phyloP scores from a whole-genome alignment of 108 stramenopile genomes.

The Mediolabrus comicus region DNA sequence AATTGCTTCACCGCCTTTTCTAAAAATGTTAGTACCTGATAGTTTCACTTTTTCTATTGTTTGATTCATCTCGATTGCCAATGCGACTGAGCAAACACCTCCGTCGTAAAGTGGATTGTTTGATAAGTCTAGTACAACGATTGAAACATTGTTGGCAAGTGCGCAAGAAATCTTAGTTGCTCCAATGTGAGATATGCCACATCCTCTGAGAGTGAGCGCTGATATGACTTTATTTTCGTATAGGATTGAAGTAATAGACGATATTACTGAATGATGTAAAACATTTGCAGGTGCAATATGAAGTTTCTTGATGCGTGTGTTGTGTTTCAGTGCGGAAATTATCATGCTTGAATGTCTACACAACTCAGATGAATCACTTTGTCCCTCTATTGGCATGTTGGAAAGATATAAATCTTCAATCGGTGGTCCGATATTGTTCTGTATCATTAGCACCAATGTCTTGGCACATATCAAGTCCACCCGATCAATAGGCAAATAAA shows the following conservation, averaged over 20 bases:
- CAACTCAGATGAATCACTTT: not conserved
- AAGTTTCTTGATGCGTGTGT: conserved; percentile 1
- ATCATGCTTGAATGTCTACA: not conserved
- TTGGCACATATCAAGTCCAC: conserved; percentile 1
- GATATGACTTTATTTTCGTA: conserved; percentile 2
- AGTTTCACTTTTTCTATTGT: conserved; percentile 2
- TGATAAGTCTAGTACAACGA: conserved; percentile 2
- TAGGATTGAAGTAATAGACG: conserved; percentile 3
- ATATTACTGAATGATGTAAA: not conserved
- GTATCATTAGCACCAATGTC: not conserved
- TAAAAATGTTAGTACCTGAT: not conserved
- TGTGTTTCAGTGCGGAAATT: not conserved
- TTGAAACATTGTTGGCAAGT: conserved; percentile 1
- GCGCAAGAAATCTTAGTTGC: conserved; percentile 5
- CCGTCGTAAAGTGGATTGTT: conserved; percentile 2
- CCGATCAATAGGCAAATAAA: not conserved
- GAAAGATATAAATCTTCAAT: conserved; percentile 5
- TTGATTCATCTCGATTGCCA: conserved; percentile 1
- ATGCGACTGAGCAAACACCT: not conserved
- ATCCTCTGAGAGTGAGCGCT: not conserved
- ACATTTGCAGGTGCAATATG: not conserved
- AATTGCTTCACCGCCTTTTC: conserved; percentile 2
- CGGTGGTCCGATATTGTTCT: conserved; percentile 1
- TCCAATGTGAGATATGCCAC: conserved; percentile 8
- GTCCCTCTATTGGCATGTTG: not conserved